A percentile compares a stretch with the other conserved stretches of the same genome.
These are phyloP conservation scores for Corymbia calophylla DNA, from an alignment of 441 rosid species.

Conservation along the genomic window DNA sequence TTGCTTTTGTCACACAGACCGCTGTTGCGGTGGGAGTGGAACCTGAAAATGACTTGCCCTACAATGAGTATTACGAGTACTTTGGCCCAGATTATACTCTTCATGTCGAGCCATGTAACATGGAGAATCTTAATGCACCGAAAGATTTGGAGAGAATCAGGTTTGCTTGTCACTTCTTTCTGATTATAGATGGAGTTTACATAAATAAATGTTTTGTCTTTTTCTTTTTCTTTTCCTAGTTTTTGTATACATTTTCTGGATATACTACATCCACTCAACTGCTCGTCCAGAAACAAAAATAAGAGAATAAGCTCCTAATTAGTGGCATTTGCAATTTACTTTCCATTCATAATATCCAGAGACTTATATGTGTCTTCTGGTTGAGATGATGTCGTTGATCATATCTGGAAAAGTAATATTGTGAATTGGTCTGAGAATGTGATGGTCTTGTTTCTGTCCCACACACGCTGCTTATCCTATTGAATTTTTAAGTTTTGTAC, in stretches of 20 bases:
- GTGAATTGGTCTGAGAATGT: not conserved
- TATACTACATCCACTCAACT: not conserved
- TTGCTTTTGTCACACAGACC: constrained; percentile 44
- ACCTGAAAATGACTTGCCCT: constrained; percentile 83
- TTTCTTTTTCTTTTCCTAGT: not conserved
- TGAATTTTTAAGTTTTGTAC: not conserved
- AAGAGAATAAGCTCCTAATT: not conserved
- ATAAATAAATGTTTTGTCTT: not conserved
- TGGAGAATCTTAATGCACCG: constrained; percentile 76
- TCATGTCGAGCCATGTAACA: constrained; percentile 66
- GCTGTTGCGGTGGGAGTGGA: constrained; percentile 97
- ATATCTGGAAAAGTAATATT: not conserved
- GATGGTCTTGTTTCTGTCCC: not conserved
- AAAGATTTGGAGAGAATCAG: constrained; percentile 81
- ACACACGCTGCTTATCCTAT: not conserved
- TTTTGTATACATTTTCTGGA: not conserved
- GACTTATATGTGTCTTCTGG: not conserved
- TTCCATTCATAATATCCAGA: not conserved
- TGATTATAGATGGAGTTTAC: not conserved
- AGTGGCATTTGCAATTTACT: not conserved
- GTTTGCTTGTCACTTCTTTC: constrained; percentile 13
- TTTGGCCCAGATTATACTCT: constrained; percentile 94
- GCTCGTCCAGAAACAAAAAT: not conserved
- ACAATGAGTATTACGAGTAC: constrained; percentile 89
- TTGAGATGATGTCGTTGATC: not conserved